phyloP scores from a whole-genome alignment of 306 rosid species.

The Pyrus betulifolia region DNA sequence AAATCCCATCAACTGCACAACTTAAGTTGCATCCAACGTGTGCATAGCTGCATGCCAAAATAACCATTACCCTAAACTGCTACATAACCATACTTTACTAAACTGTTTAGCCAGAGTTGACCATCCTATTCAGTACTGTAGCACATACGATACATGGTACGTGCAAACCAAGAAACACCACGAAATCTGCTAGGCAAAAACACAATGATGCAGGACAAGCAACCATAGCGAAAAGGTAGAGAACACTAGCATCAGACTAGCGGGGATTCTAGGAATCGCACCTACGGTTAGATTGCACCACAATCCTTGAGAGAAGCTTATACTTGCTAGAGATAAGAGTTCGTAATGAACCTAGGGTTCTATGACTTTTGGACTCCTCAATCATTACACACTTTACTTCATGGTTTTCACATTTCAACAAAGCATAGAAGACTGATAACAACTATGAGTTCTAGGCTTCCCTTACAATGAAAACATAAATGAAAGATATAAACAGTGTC shows the following conservation, averaged over 20 bases:
- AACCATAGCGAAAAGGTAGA: neutral
- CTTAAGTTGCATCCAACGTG: too few relatives aligned
- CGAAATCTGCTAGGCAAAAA: neutral
- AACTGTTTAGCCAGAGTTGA: too few relatives aligned
- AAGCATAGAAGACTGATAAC: neutral
- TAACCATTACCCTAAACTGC: too few relatives aligned
- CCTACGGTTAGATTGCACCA: neutral
- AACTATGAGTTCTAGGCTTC: neutral
- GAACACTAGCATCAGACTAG: neutral
- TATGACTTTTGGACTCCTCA: neutral
- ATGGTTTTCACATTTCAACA: neutral
- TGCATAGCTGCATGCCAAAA: too few relatives aligned
- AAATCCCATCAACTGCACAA: too few relatives aligned
- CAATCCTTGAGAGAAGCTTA: neutral
- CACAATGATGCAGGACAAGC: neutral
- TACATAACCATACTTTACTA: too few relatives aligned
- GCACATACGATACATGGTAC: too few relatives aligned
- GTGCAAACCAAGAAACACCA: too few relatives aligned
- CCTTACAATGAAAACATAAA: neutral
- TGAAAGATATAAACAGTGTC: neutral
- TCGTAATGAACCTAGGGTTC: neutral
- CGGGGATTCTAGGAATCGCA: too few relatives aligned
- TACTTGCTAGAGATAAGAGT: neutral
- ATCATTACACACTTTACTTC: neutral
- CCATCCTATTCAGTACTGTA: too few relatives aligned